Evolutionary conservation across 192 early-diverging fungal species (phyloP).

Genomic region (Nowakowskiella sp.): DNA sequence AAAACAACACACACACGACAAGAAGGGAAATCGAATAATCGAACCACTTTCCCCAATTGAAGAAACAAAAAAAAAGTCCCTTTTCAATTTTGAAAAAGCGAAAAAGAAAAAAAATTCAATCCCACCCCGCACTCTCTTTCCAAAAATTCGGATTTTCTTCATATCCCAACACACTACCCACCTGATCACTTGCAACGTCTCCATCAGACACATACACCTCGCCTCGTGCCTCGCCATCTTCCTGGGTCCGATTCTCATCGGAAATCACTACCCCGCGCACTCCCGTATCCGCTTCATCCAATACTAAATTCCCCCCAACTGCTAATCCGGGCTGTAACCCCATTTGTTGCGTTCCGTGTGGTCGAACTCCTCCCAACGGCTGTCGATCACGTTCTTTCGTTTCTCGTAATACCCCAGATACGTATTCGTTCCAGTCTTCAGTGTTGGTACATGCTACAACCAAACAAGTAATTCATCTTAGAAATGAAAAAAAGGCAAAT

Average conservation of each 20-base stretch:
- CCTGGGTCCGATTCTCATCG: conserved; percentile 54
- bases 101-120: conserved; percentile 16
- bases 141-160: too few relatives aligned
- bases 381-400: conserved; percentile 49
- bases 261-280: conserved; percentile 19
- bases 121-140: too few relatives aligned
- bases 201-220: conserved; percentile 41
- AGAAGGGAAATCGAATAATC: neutral
- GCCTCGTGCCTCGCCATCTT: conserved; percentile 25
- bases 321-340: conserved; percentile 17
- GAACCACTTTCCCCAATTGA: neutral
- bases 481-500: neutral
- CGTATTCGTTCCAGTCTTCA: conserved; percentile 51
- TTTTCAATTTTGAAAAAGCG: neutral
- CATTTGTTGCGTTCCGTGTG: conserved; percentile 19
- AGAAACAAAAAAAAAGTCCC: neutral
- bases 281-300: conserved; percentile 30
- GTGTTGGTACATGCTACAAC: conserved; percentile 28
- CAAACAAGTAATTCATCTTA: neutral
- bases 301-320: neutral
- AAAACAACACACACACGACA: neutral
- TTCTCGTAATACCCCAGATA: conserved; percentile 32
- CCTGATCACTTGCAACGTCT: conserved; percentile 58
- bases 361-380: conserved; percentile 44
- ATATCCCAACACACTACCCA: too few relatives aligned